phyloP scores from a whole-genome alignment of 139 green algal species.

The Chlorella sp. region DNA sequence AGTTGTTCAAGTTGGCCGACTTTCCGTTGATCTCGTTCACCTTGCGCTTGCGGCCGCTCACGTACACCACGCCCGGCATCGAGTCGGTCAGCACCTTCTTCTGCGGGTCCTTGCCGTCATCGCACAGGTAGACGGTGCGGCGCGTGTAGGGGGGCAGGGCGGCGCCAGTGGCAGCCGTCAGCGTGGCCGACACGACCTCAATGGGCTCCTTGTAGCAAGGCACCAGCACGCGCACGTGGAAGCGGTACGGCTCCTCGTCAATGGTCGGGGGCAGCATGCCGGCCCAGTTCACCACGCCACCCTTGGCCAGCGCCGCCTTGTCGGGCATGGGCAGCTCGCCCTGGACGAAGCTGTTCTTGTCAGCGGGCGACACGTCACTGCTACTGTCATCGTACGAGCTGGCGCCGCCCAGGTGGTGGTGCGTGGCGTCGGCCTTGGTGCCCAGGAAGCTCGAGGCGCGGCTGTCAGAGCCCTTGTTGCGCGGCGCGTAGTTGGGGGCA shows the following conservation, averaged over 20 bases:
- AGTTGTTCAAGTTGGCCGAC: slow-evolving; percentile 73
- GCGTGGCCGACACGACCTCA: slow-evolving; percentile 19
- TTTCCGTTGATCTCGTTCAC: slow-evolving; percentile 70
- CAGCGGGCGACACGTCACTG: no score
- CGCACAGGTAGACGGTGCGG: slow-evolving; percentile 29
- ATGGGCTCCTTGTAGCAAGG: slow-evolving; percentile 49
- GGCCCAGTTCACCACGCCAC: no score
- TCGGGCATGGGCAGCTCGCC: not conserved
- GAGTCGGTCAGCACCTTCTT: slow-evolving; percentile 14
- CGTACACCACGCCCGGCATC: slow-evolving; percentile 31
- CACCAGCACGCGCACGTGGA: slow-evolving; percentile 25
- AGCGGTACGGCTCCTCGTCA: slow-evolving; percentile 19
- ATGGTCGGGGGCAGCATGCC: not conserved
- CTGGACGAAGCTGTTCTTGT: slow-evolving; percentile 7
- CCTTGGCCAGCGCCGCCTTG: no score
- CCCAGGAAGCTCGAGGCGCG: no score
- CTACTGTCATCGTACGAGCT: no score
- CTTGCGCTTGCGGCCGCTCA: slow-evolving; percentile 55
- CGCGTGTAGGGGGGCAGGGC: slow-evolving; percentile 7
- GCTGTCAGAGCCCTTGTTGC: no score
- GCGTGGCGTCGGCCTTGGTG: not conserved
- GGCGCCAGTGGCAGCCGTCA: slow-evolving; percentile 11
- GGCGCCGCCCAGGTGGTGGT: slow-evolving; percentile 11
- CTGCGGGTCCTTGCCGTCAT: slow-evolving; percentile 26
- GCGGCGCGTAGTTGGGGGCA: no score